phyloP scores from a whole-genome alignment of 257 asterid species.

The Cruciata laevipes region DNA sequence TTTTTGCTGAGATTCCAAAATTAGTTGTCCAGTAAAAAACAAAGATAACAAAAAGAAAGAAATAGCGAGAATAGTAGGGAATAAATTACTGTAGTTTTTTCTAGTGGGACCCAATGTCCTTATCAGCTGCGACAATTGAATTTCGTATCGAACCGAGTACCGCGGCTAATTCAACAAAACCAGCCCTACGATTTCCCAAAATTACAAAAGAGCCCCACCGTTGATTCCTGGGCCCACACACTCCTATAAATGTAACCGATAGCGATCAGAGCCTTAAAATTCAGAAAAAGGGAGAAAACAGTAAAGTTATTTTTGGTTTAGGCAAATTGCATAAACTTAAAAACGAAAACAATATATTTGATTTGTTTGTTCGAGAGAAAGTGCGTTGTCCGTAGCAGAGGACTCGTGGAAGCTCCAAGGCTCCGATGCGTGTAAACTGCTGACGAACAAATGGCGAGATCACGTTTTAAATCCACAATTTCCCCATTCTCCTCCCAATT shows the following conservation, averaged over 20 bases:
- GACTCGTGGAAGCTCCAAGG: slow-evolving; percentile 46
- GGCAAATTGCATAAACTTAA: neutral
- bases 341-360: neutral
- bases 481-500: neutral
- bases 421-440: slow-evolving; percentile 55
- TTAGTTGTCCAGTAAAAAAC: no score
- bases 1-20: no score
- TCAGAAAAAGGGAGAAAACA: neutral
- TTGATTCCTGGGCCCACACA: slow-evolving; percentile 8
- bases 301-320: neutral
- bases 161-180: neutral
- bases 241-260: neutral
- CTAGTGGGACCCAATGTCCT: neutral
- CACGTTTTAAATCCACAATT: slow-evolving; percentile 20
- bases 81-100: neutral
- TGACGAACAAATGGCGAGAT: slow-evolving; percentile 50
- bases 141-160: neutral
- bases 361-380: slow-evolving; percentile 15
- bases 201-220: slow-evolving; percentile 16
- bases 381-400: slow-evolving; percentile 9
- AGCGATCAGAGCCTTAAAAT: neutral
- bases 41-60: neutral
- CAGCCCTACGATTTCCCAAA: neutral
- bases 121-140: neutral
- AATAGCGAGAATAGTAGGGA: neutral